A percentile compares a stretch with the other conserved stretches of the same genome.
Conservation (phyloP, 495 filamentous ascomycete species). For the Opeltia flavorubescens region DNA sequence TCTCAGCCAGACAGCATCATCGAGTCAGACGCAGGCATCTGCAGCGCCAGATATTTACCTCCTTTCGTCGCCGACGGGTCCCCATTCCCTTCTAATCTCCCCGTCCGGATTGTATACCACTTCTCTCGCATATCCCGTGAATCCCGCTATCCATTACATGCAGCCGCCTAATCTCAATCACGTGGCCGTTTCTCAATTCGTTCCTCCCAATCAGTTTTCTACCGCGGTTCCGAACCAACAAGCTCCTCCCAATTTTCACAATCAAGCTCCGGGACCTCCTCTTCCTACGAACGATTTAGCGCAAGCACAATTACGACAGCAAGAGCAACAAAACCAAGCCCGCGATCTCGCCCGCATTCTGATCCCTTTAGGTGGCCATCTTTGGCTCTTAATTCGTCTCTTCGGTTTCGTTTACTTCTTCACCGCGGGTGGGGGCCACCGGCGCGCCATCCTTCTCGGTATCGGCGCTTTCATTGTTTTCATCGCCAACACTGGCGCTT, state of each 20-base stretch:
- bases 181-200: not conserved
- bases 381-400: conserved; percentile 71
- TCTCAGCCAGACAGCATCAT: too few species aligned
- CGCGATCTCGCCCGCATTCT: conserved; percentile 16
- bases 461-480: conserved; percentile 44
- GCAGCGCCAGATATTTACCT: conserved; percentile 40
- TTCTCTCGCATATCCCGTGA: conserved; percentile 14
- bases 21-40: too few species aligned
- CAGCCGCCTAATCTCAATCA: not conserved
- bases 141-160: conserved; percentile 2
- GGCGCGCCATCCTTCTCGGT: conserved; percentile 50
- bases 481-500: conserved; percentile 48
- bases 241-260: conserved; percentile 20
- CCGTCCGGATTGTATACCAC: conserved; percentile 33
- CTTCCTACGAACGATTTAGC: conserved; percentile 5
- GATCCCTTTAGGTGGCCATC: conserved; percentile 23
- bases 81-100: conserved; percentile 40
- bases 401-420: conserved; percentile 70
- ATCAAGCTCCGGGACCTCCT: conserved; percentile 2
- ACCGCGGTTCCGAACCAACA: conserved; percentile 1
- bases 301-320: conserved; percentile 1
- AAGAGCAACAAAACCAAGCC: conserved; percentile 8
- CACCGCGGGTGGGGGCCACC: conserved; percentile 57
- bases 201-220: not conserved
- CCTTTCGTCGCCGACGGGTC: conserved; percentile 44